A percentile compares a stretch with the other conserved stretches of the same genome.
Conservation (phyloP, 2,329 filamentous ascomycete species). For the Fusarium pininemorale region DNA sequence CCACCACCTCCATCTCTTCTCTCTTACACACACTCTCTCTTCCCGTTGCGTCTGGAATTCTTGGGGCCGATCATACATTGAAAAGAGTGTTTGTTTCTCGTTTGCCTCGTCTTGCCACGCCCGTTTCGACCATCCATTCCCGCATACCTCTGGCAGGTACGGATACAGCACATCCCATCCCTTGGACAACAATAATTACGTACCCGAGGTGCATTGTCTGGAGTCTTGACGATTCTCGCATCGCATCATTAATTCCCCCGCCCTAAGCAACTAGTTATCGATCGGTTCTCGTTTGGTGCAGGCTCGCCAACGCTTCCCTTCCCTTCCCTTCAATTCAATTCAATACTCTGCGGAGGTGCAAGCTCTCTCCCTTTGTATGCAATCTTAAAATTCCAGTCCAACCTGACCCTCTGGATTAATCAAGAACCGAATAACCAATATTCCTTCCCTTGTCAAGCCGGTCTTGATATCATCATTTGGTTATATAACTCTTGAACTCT, state of each 20-base stretch:
- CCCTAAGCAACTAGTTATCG: neutral
- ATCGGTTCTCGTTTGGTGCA: conserved; percentile 29
- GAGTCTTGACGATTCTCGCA: conserved; percentile 33
- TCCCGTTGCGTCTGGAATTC: conserved; percentile 29
- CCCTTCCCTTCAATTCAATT: conserved; percentile 19
- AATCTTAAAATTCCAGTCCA: conserved; percentile 37
- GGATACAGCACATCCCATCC: conserved; percentile 10
- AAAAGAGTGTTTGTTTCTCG: conserved; percentile 18
- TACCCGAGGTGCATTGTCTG: neutral
- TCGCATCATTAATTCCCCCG: conserved; percentile 9
- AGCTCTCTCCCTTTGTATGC: conserved; percentile 40
- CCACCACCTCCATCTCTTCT: neutral
- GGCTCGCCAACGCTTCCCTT: conserved; percentile 33
- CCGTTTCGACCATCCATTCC: conserved; percentile 28
- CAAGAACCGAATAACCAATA: conserved; percentile 27
- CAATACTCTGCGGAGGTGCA: conserved; percentile 34
- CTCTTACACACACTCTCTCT: neutral
- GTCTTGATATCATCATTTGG: conserved; percentile 31
- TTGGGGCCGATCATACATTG: conserved; percentile 7
- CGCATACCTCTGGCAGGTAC: conserved; percentile 40
- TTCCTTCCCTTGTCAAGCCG: conserved; percentile 40
- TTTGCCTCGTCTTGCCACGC: conserved; percentile 5
- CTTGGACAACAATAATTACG: conserved; percentile 29
- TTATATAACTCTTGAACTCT: conserved; percentile 29
- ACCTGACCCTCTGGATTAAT: conserved; percentile 25